A percentile compares a stretch with the other conserved stretches of the same genome.
Evolutionary conservation across 1,139 yeast genomes (phyloP).

Genomic region (Hyphopichia pseudoburtonii): DNA sequence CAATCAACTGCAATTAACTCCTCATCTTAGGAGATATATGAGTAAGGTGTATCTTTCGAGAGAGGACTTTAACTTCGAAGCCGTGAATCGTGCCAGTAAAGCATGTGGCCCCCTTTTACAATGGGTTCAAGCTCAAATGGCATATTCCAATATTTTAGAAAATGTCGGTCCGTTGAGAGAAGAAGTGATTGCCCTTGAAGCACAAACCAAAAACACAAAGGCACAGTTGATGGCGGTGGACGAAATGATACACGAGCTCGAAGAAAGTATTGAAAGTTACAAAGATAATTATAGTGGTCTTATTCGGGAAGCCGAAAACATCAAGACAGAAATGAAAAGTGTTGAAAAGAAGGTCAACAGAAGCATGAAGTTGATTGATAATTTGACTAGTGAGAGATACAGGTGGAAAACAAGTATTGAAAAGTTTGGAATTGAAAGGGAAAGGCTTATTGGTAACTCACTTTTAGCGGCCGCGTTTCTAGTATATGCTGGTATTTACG

Average conservation of each 20-base stretch:
- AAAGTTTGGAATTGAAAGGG: slow-evolving; percentile 48
- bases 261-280: slow-evolving; percentile 63
- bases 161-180: slow-evolving; percentile 71
- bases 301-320: slow-evolving; percentile 75
- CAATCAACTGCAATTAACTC: slow-evolving; percentile 57
- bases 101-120: slow-evolving; percentile 92
- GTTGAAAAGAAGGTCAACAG: slow-evolving; percentile 65
- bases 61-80: slow-evolving; percentile 66
- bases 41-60: slow-evolving; percentile 58
- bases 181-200: slow-evolving; percentile 64
- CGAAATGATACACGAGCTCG: slow-evolving; percentile 78
- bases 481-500: slow-evolving; percentile 62
- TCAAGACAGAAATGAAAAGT: slow-evolving; percentile 65
- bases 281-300: slow-evolving; percentile 68
- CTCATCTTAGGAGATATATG: slow-evolving; percentile 55
- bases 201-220: slow-evolving; percentile 58
- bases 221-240: slow-evolving; percentile 74
- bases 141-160: slow-evolving; percentile 67
- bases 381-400: slow-evolving; percentile 64
- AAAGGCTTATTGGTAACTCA: slow-evolving; percentile 61
- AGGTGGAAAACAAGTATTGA: slow-evolving; percentile 70
- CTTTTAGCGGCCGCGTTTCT: slow-evolving; percentile 61
- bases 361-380: slow-evolving; percentile 62
- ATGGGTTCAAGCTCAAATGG: slow-evolving; percentile 89
- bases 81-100: slow-evolving; percentile 86